A percentile compares a stretch with the other conserved stretches of the same genome.
phyloP scores from a whole-genome alignment of 345 rosid species.

The Viola odorata region DNA sequence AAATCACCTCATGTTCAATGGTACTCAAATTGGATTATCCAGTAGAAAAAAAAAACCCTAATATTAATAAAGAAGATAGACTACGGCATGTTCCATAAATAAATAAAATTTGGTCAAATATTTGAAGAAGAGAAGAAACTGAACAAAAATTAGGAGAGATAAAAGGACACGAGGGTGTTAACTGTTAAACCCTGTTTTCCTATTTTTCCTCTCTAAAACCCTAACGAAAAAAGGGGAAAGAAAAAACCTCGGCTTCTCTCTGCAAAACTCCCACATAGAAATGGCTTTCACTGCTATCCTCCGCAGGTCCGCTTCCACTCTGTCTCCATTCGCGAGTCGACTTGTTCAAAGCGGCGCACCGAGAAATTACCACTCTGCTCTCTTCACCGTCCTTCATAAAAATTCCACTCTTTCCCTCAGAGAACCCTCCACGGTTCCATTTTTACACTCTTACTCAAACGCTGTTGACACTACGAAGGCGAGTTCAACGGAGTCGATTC shows the following conservation, averaged over 20 bases:
- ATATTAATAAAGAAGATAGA: too few relatives aligned
- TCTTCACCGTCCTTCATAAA: constrained; percentile 24
- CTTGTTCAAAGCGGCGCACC: constrained; percentile 24
- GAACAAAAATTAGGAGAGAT: too few relatives aligned
- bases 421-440: constrained; percentile 14
- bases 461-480: constrained; percentile 27
- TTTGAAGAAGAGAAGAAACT: too few relatives aligned
- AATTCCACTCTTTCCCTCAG: constrained; percentile 11
- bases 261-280: neutral
- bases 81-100: too few relatives aligned
- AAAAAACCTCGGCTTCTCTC: neutral
- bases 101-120: too few relatives aligned
- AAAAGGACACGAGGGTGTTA: too few relatives aligned
- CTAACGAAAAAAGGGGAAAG: too few relatives aligned
- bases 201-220: too few relatives aligned
- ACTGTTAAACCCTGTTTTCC: too few relatives aligned
- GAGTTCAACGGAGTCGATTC: constrained; percentile 47
- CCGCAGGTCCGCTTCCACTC: constrained; percentile 40
- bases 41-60: too few relatives aligned
- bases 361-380: constrained; percentile 22
- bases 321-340: constrained; percentile 38
- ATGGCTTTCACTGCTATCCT: constrained; percentile 43
- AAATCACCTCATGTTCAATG: too few relatives aligned
- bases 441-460: constrained; percentile 25
- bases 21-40: too few relatives aligned